Percentiles rank a stretch among this genome's conserved stretches.
These are phyloP conservation scores for Picochlorum costavermella DNA, from an alignment of 139 green algal species.

Conservation along the genomic window DNA sequence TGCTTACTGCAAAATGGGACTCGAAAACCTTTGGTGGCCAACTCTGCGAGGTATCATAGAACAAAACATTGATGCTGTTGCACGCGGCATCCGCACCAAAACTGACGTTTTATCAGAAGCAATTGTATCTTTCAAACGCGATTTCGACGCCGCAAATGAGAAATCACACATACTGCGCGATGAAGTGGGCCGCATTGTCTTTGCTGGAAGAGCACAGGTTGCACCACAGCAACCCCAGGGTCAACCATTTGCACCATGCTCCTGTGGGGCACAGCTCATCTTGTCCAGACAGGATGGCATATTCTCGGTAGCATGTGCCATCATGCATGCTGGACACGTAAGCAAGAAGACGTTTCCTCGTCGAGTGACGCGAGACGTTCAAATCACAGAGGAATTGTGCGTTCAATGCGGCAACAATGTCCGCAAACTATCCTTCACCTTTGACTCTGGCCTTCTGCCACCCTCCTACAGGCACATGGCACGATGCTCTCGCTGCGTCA, in stretches of 20 bases:
- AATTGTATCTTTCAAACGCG: constrained; percentile 45
- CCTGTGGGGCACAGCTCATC: constrained; percentile 1
- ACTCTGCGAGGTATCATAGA: constrained; percentile 77
- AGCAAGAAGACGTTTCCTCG: background rate
- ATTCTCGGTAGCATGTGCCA: background rate
- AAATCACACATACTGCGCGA: constrained; percentile 11
- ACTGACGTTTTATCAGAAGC: constrained; percentile 58
- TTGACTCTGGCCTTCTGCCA: constrained; percentile 17
- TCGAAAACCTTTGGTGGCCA: constrained; percentile 70
- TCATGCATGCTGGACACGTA: background rate
- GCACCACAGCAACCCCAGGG: background rate
- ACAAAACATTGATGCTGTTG: constrained; percentile 66
- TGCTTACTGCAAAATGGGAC: constrained; percentile 72
- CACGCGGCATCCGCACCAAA: constrained; percentile 49
- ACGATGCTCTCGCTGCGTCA: constrained; percentile 11
- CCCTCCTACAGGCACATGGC: constrained; percentile 16
- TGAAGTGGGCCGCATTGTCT: constrained; percentile 18
- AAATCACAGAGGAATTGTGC: background rate
- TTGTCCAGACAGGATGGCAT: background rate
- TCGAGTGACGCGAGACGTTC: background rate
- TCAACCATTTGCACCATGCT: constrained; percentile 1
- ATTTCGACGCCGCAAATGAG: constrained; percentile 45
- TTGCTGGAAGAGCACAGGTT: background rate
- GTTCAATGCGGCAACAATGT: background rate
- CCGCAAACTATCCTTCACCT: constrained; percentile 16